These are phyloP conservation scores for Ophiocordyceps polyrhachis-furcata DNA, from an alignment of 2,329 filamentous ascomycete species.

Conservation along the genomic window DNA sequence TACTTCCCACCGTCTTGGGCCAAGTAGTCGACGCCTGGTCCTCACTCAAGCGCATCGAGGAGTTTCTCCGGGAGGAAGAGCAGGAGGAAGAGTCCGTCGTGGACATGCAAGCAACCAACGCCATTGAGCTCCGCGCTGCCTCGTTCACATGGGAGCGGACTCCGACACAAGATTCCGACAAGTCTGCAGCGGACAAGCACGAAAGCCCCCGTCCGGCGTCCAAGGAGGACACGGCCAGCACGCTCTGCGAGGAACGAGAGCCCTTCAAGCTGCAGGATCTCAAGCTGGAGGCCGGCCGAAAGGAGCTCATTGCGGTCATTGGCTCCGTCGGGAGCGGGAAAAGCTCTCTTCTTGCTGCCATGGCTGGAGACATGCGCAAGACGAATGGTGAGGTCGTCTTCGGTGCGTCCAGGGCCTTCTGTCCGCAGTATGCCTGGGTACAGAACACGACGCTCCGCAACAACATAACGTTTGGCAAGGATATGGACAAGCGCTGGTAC, in stretches of 20 bases:
- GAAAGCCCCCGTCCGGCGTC: conserved; percentile 14
- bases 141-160: conserved; percentile 77
- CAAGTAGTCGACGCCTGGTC: conserved; percentile 81
- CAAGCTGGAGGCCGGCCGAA: conserved; percentile 47
- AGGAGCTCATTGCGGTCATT: conserved; percentile 72
- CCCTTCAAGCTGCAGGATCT: conserved; percentile 58
- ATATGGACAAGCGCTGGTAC: conserved; percentile 61
- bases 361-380: conserved; percentile 87
- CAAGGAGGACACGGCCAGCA: conserved; percentile 31
- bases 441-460: conserved; percentile 76
- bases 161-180: conserved; percentile 27
- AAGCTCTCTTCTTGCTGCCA: conserved; percentile 67
- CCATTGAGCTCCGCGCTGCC: conserved; percentile 53
- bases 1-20: conserved; percentile 73
- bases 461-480: conserved; percentile 82
- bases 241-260: conserved; percentile 36
- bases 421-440: conserved; percentile 95
- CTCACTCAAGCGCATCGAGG: conserved; percentile 68
- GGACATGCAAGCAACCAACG: conserved; percentile 39
- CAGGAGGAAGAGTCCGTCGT: conserved; percentile 48
- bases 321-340: conserved; percentile 83
- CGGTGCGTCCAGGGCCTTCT: conserved; percentile 71
- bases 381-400: conserved; percentile 55
- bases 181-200: conserved; percentile 16
- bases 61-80: conserved; percentile 77